These are phyloP conservation scores for Huntiella moniliformis DNA, from an alignment of 2,329 filamentous ascomycete genomes.

Conservation along the genomic window DNA sequence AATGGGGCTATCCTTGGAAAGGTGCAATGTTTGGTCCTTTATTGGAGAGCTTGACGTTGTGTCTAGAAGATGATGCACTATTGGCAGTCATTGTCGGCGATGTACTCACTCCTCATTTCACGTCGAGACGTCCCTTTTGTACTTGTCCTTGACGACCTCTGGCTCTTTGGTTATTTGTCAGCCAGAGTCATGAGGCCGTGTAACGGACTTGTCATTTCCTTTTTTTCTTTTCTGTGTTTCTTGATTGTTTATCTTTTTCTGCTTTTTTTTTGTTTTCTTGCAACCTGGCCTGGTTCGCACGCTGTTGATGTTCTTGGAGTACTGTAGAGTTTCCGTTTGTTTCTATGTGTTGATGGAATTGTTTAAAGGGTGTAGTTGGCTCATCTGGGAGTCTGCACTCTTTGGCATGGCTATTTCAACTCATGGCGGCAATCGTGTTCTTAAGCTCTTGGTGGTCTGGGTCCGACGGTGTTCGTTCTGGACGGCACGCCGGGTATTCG, in stretches of 20 bases:
- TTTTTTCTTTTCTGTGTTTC: not conserved
- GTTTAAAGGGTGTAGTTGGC: slow-evolving; percentile 6
- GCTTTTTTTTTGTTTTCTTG: slow-evolving; percentile 10
- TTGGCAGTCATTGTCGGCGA: no score
- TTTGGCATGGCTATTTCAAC: slow-evolving; percentile 1
- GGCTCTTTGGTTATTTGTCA: not conserved
- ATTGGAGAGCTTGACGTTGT: no score
- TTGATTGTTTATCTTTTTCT: not conserved
- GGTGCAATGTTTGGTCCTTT: no score
- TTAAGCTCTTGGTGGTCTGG: no score
- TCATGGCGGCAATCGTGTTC: not conserved
- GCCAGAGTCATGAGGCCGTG: not conserved
- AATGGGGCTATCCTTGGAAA: no score
- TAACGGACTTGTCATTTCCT: not conserved
- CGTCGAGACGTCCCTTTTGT: slow-evolving; percentile 3
- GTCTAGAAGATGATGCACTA: no score
- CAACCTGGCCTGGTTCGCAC: slow-evolving; percentile 7
- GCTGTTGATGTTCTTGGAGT: not conserved
- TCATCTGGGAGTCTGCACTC: slow-evolving; percentile 11
- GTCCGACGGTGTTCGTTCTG: slow-evolving; percentile 15
- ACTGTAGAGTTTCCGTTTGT: slow-evolving; percentile 2
- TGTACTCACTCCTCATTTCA: not conserved
- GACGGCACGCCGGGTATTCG: slow-evolving; percentile 23
- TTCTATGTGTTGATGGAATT: not conserved
- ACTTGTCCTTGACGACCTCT: not conserved